A percentile compares a stretch with the other conserved stretches of the same genome.
Conservation (phyloP, 1,139 yeast species). For the Debaryomyces sp. region DNA sequence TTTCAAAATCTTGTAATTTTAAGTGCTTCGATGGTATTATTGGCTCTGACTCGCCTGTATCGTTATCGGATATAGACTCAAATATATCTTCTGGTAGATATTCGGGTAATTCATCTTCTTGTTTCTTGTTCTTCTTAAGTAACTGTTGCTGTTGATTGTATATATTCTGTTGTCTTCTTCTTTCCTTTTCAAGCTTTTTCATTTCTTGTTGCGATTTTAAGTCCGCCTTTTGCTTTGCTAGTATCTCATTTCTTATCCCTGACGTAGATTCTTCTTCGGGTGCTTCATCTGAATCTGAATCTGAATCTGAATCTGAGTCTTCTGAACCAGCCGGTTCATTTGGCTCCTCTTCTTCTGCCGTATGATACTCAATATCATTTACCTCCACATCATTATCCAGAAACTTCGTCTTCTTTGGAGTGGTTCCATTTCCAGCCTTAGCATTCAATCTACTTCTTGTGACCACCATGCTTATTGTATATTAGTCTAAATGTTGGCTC, state of each 20-base stretch:
- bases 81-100: slow-evolving; percentile 52
- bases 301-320: slow-evolving; percentile 22
- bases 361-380: slow-evolving; percentile 19
- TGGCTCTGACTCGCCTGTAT: slow-evolving; percentile 15
- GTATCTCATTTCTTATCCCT: slow-evolving; percentile 30
- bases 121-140: slow-evolving; percentile 29
- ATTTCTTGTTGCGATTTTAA: slow-evolving; percentile 34
- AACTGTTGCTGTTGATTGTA: slow-evolving; percentile 53
- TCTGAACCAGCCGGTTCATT: slow-evolving; percentile 14
- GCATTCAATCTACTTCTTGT: slow-evolving; percentile 26
- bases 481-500: slow-evolving; percentile 4
- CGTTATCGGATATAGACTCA: slow-evolving; percentile 25
- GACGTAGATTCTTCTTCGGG: slow-evolving; percentile 50
- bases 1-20: slow-evolving; percentile 39
- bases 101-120: slow-evolving; percentile 48
- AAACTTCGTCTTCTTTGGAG: slow-evolving; percentile 26
- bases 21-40: slow-evolving; percentile 32
- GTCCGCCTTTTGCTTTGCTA: slow-evolving; percentile 38
- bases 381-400: slow-evolving; percentile 24
- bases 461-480: slow-evolving; percentile 22
- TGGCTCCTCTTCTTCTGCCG: slow-evolving; percentile 19
- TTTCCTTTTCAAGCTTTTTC: slow-evolving; percentile 44
- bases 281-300: slow-evolving; percentile 45
- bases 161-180: slow-evolving; percentile 52
- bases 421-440: not conserved